Percentiles rank a stretch among this genome's conserved stretches.
Evolutionary conservation across 2,329 filamentous ascomycete species (phyloP).

Genomic region (Hawksworthiomyces lignivorus): DNA sequence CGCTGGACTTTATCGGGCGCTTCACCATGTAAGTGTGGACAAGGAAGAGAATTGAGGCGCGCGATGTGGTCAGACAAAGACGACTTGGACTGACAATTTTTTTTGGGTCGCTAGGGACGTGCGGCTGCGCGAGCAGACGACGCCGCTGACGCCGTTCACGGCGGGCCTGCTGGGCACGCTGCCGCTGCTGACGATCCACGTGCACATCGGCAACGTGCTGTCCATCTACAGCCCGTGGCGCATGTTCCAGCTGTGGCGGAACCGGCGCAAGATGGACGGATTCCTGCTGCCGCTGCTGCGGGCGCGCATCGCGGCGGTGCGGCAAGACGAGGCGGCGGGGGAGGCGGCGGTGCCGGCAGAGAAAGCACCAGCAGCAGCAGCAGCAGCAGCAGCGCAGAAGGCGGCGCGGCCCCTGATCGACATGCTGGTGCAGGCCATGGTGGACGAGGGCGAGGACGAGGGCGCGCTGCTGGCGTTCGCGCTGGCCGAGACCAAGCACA

Average conservation of each 20-base stretch:
- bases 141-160: slow-evolving; percentile 7
- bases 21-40: slow-evolving; percentile 9
- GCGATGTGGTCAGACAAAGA: too few relatives aligned
- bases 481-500: slow-evolving; percentile 22
- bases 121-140: slow-evolving; percentile 10
- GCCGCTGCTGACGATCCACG: slow-evolving; percentile 4
- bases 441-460: slow-evolving; percentile 16
- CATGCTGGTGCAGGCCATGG: slow-evolving; percentile 22
- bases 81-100: too few relatives aligned
- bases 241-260: slow-evolving; percentile 23
- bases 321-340: too few relatives aligned
- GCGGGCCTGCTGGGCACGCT: slow-evolving; percentile 10
- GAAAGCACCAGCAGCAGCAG: too few relatives aligned
- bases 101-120: neutral
- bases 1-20: slow-evolving; percentile 21
- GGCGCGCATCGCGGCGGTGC: slow-evolving; percentile 14
- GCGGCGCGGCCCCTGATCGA: slow-evolving; percentile 18
- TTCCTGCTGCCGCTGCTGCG: slow-evolving; percentile 21
- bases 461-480: slow-evolving; percentile 21
- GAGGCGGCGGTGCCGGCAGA: too few relatives aligned
- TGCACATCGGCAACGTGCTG: slow-evolving; percentile 15
- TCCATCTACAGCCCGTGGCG: slow-evolving; percentile 21
- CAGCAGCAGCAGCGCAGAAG: neutral
- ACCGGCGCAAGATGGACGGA: slow-evolving; percentile 21
- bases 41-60: too few relatives aligned